phyloP scores from a whole-genome alignment of 2,329 filamentous ascomycete genomes.

The Clonostachys rosea region DNA sequence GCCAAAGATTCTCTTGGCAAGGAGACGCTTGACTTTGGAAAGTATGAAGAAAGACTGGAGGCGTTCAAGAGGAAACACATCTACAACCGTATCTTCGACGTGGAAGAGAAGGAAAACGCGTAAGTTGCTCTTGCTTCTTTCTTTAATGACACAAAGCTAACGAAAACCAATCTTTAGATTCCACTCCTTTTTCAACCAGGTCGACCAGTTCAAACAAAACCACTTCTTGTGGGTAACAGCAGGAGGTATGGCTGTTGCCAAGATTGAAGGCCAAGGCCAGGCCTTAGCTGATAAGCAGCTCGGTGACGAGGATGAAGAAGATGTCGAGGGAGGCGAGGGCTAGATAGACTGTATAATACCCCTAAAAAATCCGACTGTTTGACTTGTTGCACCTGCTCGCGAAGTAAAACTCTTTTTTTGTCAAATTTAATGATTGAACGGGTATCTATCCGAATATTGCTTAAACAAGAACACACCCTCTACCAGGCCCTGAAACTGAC shows the following conservation, averaged over 20 bases:
- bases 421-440: too few relatives aligned
- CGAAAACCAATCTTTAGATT: slow-evolving; percentile 45
- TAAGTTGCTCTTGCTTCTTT: slow-evolving; percentile 40
- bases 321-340: slow-evolving; percentile 40
- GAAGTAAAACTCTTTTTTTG: too few relatives aligned
- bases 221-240: slow-evolving; percentile 74
- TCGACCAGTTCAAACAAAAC: slow-evolving; percentile 68
- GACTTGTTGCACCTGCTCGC: too few relatives aligned
- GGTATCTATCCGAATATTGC: too few relatives aligned
- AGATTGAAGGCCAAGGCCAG: slow-evolving; percentile 26
- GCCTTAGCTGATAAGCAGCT: slow-evolving; percentile 39
- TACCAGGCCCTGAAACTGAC: too few relatives aligned
- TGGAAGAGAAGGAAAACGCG: slow-evolving; percentile 85
- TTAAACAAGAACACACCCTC: too few relatives aligned
- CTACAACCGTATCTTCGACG: slow-evolving; percentile 84
- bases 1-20: slow-evolving; percentile 59
- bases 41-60: slow-evolving; percentile 72
- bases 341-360: slow-evolving; percentile 11
- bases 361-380: background rate
- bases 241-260: slow-evolving; percentile 58
- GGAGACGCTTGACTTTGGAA: slow-evolving; percentile 71
- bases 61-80: slow-evolving; percentile 91
- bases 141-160: slow-evolving; percentile 6
- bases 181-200: slow-evolving; percentile 73
- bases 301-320: slow-evolving; percentile 47